These are phyloP conservation scores for Kodamaea alishanica DNA, from an alignment of 1,139 yeast species.

Conservation along the genomic window DNA sequence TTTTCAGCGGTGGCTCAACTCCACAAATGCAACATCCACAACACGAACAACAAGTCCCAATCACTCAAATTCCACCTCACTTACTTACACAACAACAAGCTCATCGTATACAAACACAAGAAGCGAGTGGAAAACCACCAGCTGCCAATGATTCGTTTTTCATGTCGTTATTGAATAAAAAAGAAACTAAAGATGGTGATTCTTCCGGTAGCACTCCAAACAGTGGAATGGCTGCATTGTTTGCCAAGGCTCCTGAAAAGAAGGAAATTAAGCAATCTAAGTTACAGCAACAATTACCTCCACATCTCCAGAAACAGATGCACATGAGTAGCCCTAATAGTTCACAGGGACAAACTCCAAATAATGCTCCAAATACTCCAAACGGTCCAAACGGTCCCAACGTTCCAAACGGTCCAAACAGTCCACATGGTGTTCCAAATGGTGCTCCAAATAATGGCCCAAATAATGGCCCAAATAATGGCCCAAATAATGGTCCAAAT, in stretches of 20 bases:
- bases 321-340: not conserved
- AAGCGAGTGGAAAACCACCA: constrained; percentile 3
- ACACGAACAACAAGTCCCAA: constrained; percentile 1
- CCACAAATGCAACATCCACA: not conserved
- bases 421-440: too few relatives aligned
- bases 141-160: constrained; percentile 48
- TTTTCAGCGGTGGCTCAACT: constrained; percentile 19
- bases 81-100: constrained; percentile 1
- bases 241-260: constrained; percentile 1
- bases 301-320: constrained; percentile 12
- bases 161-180: constrained; percentile 48
- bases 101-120: constrained; percentile 6
- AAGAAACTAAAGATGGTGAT: constrained; percentile 15
- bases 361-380: too few relatives aligned
- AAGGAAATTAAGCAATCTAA: constrained; percentile 1
- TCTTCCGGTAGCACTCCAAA: constrained; percentile 2
- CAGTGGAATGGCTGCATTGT: constrained; percentile 6
- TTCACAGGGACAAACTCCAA: too few relatives aligned
- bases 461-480: not conserved
- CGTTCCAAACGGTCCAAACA: too few relatives aligned
- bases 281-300: constrained; percentile 4
- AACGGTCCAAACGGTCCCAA: too few relatives aligned
- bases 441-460: too few relatives aligned
- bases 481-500: constrained; percentile 1
- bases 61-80: constrained; percentile 1